Base-by-base conservation (phyloP, 2,329 filamentous ascomycete genomes). In the Sphaerulina vaccinii region DNA sequence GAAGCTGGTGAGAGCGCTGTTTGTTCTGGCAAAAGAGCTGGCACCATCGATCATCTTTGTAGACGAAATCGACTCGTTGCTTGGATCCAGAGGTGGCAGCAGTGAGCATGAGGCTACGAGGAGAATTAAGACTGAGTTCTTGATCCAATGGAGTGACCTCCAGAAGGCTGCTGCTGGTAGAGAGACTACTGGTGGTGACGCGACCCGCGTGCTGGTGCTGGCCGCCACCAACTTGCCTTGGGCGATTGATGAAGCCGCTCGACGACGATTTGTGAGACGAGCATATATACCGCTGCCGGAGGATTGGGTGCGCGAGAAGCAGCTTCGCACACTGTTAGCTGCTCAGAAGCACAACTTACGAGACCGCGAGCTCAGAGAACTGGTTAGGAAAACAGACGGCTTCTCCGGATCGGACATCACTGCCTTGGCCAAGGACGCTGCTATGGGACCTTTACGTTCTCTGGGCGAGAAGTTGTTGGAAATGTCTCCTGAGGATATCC, bases 351-450 rank as follows among this genome's bases (percentile, higher is more conserved):
- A 96, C 64, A 82, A 79, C 51, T 73, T 99, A 16, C 81, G 75
- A 2, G 82, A 87, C 33, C 73, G 75, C 29, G 90, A 96, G 62
- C 85, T 96, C 55, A 73, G 83, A 42, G 76, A 75, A 40, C 72
- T 99, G 29, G 88, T 97, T n/a, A 70, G 74, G 51, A 71, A 93
- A 48, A 97, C 93, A 37, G 88, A 96, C 62, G 90, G 90, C n/a
- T 99, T 96, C 73, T 96, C 90, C 7, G 93, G 93, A 38, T 96
- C 90, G 1, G 93, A 99, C 65, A 96, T 99, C 59, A 97, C 93
- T 18, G 91, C 93, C 1, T 77, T 99, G 7, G 93, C 93, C 6
- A 99, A 99, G 72, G 93, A 99, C 68, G 93, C 93, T 7, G 93
- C 93, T 2, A 99, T 99, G 93, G 92, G 93, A 0, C 93, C 93